phyloP scores from a whole-genome alignment of 495 filamentous ascomycete species.

The Neurospora sp. region DNA sequence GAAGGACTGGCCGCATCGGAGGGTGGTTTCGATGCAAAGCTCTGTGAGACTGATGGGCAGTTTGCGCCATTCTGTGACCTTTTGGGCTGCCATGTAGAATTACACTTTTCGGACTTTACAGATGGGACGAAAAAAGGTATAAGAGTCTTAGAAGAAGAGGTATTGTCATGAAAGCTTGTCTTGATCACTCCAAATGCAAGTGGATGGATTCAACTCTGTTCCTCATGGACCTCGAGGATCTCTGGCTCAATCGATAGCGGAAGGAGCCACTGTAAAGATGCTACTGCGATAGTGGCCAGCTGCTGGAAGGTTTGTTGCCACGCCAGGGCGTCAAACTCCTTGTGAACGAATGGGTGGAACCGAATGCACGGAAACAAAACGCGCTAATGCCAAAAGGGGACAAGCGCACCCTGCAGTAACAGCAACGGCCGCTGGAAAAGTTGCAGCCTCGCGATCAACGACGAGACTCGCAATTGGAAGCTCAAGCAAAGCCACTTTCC shows the following conservation, averaged over 20 bases:
- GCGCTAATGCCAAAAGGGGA: slow-evolving; percentile 11
- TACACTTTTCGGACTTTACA: background rate
- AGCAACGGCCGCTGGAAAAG: slow-evolving; percentile 15
- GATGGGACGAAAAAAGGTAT: background rate
- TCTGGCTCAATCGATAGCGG: background rate
- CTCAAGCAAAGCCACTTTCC: background rate
- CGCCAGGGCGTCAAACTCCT: background rate
- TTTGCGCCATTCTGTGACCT: slow-evolving; percentile 62
- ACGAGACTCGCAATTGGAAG: background rate
- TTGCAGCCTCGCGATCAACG: slow-evolving; percentile 27
- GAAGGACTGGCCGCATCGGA: slow-evolving; percentile 88
- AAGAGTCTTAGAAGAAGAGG: background rate
- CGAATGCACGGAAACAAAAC: background rate
- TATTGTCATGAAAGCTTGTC: background rate
- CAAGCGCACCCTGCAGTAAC: slow-evolving; percentile 2
- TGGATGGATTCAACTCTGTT: background rate
- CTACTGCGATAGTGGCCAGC: background rate
- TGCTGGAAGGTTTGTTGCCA: background rate
- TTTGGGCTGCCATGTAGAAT: slow-evolving; percentile 17
- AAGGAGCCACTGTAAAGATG: background rate
- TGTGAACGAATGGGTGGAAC: background rate
- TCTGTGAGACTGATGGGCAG: slow-evolving; percentile 70
- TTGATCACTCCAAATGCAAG: background rate
- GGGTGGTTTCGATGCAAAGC: slow-evolving; percentile 81
- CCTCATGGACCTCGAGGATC: background rate